Conservation (phyloP, 2,329 filamentous ascomycete species). For the Amesomyces nigricolor region DNA sequence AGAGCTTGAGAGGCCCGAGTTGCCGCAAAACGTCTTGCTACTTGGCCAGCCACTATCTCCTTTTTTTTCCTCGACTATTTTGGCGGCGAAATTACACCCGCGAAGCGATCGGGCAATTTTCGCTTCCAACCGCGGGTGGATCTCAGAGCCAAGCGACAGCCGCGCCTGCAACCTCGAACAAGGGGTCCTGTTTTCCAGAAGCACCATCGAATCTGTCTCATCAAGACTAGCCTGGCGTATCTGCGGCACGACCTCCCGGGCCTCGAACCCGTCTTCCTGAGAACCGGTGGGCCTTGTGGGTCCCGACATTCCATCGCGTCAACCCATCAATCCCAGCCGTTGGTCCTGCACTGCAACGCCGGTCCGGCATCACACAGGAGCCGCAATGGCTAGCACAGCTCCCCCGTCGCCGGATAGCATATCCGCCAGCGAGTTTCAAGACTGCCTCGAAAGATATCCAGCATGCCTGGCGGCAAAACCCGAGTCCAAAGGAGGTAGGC, state of each 20-base stretch:
- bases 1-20: slow-evolving; percentile 1
- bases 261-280: slow-evolving; percentile 13
- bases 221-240: slow-evolving; percentile 10
- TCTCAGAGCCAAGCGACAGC: background rate
- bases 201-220: background rate
- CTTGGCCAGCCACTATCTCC: slow-evolving; percentile 5
- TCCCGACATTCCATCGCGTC: background rate
- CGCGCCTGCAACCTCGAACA: background rate
- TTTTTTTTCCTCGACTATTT: background rate
- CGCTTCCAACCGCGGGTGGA: slow-evolving; percentile 4
- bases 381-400: slow-evolving; percentile 28
- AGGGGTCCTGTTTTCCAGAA: background rate
- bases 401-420: slow-evolving; percentile 27
- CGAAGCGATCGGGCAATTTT: background rate
- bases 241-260: slow-evolving; percentile 23
- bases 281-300: slow-evolving; percentile 17
- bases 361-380: slow-evolving; percentile 14
- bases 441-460: slow-evolving; percentile 25
- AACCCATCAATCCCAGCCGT: slow-evolving; percentile 6
- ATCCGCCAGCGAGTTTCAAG: slow-evolving; percentile 26
- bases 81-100: background rate
- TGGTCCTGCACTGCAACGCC: slow-evolving; percentile 17
- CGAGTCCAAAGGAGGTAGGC: slow-evolving; percentile 39
- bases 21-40: slow-evolving; percentile 7
- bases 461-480: slow-evolving; percentile 37